phyloP scores from a whole-genome alignment of 345 rosid species.

The Gossypium stocksii region DNA sequence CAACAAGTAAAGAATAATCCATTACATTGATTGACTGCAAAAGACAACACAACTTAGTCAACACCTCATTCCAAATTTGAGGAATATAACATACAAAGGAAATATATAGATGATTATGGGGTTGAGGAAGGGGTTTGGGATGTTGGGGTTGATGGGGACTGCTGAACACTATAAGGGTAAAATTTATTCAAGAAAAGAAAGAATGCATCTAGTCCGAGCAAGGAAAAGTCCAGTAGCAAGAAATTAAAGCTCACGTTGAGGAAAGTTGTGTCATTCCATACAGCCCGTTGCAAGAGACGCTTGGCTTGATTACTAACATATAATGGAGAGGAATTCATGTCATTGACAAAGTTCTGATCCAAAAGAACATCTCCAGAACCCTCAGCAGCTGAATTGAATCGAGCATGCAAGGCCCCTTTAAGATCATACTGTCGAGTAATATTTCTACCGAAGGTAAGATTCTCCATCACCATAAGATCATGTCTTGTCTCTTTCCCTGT shows the following conservation, averaged over 20 bases:
- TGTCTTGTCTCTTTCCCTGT: constrained; percentile 71
- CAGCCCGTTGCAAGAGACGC: constrained; percentile 71
- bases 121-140: no score
- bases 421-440: constrained; percentile 87
- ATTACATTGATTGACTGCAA: constrained; percentile 84
- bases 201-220: not conserved
- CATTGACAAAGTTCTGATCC: constrained; percentile 93
- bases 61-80: not conserved
- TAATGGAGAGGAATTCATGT: constrained; percentile 86
- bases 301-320: constrained; percentile 78
- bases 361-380: constrained; percentile 74
- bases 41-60: constrained; percentile 1
- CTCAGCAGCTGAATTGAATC: constrained; percentile 47
- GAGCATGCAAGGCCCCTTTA: constrained; percentile 85
- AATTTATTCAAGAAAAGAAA: not conserved
- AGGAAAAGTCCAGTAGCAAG: not conserved
- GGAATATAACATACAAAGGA: not conserved
- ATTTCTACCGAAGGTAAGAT: constrained; percentile 67
- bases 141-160: not conserved
- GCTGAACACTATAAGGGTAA: not conserved
- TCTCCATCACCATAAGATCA: constrained; percentile 98
- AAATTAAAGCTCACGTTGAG: constrained; percentile 60
- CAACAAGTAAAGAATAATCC: constrained; percentile 94
- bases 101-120: not conserved
- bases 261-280: constrained; percentile 92